Conservation (phyloP, 345 rosid genomes). For the Camelina laxa region DNA sequence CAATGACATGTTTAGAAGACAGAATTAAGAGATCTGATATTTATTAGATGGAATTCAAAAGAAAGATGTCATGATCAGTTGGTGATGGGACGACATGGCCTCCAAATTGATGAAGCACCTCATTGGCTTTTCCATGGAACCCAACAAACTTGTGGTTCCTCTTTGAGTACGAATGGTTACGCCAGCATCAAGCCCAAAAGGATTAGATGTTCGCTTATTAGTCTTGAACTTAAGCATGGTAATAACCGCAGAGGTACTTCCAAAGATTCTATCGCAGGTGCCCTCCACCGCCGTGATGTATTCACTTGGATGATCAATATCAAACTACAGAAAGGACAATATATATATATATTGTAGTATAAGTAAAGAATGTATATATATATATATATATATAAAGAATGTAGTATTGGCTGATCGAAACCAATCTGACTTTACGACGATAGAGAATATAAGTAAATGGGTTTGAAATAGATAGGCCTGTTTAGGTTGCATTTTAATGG, state of each 20-base stretch:
- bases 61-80: slow-evolving; percentile 13
- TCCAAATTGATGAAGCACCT: slow-evolving; percentile 28
- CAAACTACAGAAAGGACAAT: slow-evolving; percentile 3
- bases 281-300: slow-evolving; percentile 33
- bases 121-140: slow-evolving; percentile 39
- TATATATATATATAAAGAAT: too few relatives aligned
- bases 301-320: slow-evolving; percentile 36
- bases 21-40: neutral
- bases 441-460: neutral
- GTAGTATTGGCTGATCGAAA: neutral
- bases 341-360: neutral
- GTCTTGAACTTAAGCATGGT: slow-evolving; percentile 29
- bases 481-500: neutral
- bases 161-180: slow-evolving; percentile 1
- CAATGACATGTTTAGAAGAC: neutral
- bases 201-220: slow-evolving; percentile 26
- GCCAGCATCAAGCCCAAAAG: slow-evolving; percentile 32
- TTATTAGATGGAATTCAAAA: slow-evolving; percentile 6
- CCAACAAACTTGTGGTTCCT: slow-evolving; percentile 38
- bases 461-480: neutral
- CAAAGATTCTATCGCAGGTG: neutral
- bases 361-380: too few relatives aligned
- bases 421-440: neutral
- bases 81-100: slow-evolving; percentile 28
- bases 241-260: slow-evolving; percentile 4